Evolutionary conservation across 139 green algal species (phyloP), one percentile per base, ranked within the genome.

Genomic region (Nannochloris sp.): DNA sequence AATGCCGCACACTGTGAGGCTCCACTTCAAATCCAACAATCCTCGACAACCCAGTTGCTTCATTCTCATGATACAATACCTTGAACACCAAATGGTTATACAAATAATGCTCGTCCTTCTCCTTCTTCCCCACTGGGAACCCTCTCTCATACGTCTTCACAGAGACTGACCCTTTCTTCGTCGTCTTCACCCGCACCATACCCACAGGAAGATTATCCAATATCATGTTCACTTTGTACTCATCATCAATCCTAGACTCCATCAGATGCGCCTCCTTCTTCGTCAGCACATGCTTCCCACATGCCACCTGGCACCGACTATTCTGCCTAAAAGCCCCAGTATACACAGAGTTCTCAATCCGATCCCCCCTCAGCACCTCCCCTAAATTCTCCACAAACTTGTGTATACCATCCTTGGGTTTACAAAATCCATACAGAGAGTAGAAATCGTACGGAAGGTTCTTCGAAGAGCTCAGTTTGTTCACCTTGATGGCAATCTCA

Each of bases 161-260:
- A 31, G 68, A 37, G 24, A 75, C 57, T 21, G 66, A 64, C 12
- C 72, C 79, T 11, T 83, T 80, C 34, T 95, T 83, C 15, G 89
- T 76, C 40, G 92, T 84, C n/a, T 78, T 71, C 62, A 91, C 78
- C 60, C 84, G 82, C 7, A 90, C 82, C 75, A 97, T 96, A 4
- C 88, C 94, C 2, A 97, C 87, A 16, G 94, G 94, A 44, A 99
- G 75, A 70, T 99, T 99, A 83, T 99, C 94, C 60, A 99, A 74
- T 57, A 99, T 98, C 46, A 99, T 99, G 76, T 96, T 96, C 31
- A 97, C 92, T 8, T 90, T 78, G 75, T 99, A 99, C 11, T 96
- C 92, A 53, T 99, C 91, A 34, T 88, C 74, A 48, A 99, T 92
- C 57, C 85, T 88, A 10, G 54, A 65, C 48, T 75, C 67, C 75